Evolutionary conservation across 2,329 filamentous ascomycete species (phyloP), one percentile per base, ranked within the genome.

Genomic region (Exophiala sp.): DNA sequence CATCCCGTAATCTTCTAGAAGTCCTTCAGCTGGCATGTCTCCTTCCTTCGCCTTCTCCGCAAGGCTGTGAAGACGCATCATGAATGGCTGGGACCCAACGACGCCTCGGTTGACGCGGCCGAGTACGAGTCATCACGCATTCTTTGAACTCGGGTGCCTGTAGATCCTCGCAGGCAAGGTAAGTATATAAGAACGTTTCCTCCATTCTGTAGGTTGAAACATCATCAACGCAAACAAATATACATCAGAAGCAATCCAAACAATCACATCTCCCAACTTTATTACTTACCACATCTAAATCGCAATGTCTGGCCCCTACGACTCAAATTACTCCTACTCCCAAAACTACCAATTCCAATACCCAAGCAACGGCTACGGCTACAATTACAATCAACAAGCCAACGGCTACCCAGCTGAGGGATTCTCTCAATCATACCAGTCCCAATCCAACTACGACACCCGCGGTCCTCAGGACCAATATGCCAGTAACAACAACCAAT

Each of bases 61-160:
- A 43, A 43, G 41, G 41, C 41, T 20, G 21, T 43, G 18, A 20
- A 14, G 24, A 43, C 41, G 20, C 29, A 24, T 43, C 41, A 20
- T 43, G 41, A 43, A 43, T 43, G 41, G 41, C 41, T 43, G 41
- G 41, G 10, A 12, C 29, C 24, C 9, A 2, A 24, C 41, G 41
- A 43, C 21, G 41, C 41, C 41, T 43, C 41, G n/a, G 10, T 24
- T 43, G 41, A 43, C 41, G 41, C 41, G 41, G 41, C 41, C 24
- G 24, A 29, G 24, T 29, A 29, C 41, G 18, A 9, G 35, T 12
- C n/a, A 29, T 43, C 41, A 12, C 29, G 41, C 41, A 43, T 43
- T 20, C 10, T 40, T 14, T 40, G 38, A 16, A 3, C 38, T 40
- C 10, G 29, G 41, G 20, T 43, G 29, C 20, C 20, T n/a, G 14